Evolutionary conservation across 495 filamentous ascomycete species (phyloP).

Genomic region (Podospora anserina): DNA sequence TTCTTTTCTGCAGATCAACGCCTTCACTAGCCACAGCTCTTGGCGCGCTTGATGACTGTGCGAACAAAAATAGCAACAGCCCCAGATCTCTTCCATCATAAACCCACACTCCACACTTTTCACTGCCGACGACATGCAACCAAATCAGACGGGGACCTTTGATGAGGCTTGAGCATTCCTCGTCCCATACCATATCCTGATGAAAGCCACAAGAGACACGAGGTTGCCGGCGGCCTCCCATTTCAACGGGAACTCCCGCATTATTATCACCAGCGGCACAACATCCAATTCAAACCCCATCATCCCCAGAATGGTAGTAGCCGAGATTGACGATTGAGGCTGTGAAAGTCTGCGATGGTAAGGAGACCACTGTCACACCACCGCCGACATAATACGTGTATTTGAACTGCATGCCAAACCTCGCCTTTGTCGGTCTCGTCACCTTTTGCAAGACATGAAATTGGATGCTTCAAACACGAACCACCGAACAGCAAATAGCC

Average conservation of each 20-base stretch:
- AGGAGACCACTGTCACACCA: background rate
- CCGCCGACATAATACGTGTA: background rate
- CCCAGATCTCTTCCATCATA: background rate
- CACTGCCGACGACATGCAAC: background rate
- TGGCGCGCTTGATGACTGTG: background rate
- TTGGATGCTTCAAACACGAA: background rate
- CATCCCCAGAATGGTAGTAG: background rate
- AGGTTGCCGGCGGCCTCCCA: slow-evolving; percentile 2
- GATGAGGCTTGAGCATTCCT: background rate
- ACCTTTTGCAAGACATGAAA: background rate
- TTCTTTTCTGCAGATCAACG: background rate
- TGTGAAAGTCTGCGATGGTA: slow-evolving; percentile 4
- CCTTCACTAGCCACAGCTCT: slow-evolving; percentile 1
- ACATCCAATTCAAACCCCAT: background rate
- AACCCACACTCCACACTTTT: background rate
- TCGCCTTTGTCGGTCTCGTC: background rate
- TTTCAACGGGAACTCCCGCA: background rate
- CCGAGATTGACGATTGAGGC: slow-evolving; percentile 11
- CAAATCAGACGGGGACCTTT: background rate
- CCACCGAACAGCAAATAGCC: background rate
- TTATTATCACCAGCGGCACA: background rate
- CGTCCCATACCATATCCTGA: background rate
- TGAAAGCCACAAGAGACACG: background rate
- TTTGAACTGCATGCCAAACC: background rate
- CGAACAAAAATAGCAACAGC: slow-evolving; percentile 1